Conservation (phyloP, 1,139 yeast genomes). For the Komagataea norvegica region DNA sequence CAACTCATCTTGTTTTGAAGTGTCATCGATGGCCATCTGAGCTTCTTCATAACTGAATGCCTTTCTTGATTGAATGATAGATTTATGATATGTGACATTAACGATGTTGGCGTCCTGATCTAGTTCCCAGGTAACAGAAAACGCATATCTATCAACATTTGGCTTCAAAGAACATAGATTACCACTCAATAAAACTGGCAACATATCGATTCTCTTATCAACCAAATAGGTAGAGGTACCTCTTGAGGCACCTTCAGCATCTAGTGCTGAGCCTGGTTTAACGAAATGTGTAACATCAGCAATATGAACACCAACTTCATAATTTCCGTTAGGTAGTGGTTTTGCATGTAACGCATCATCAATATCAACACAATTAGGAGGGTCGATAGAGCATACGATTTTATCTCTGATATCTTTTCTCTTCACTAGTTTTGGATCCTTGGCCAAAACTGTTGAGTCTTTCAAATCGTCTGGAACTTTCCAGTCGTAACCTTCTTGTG, state of each 20-base stretch:
- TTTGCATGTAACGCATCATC: conserved; percentile 97
- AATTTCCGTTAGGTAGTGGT: conserved; percentile 82
- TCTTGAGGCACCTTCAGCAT: conserved; percentile 93
- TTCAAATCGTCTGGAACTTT: conserved; percentile 62
- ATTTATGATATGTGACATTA: conserved; percentile 76
- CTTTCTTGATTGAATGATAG: conserved; percentile 85
- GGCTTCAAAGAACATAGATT: conserved; percentile 94
- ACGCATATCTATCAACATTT: conserved; percentile 92
- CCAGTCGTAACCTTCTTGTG: conserved; percentile 92
- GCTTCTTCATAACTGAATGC: conserved; percentile 96
- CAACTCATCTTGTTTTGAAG: conserved; percentile 70
- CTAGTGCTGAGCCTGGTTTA: conserved; percentile 86
- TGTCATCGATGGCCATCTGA: conserved; percentile 84
- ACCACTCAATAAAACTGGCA: conserved; percentile 93
- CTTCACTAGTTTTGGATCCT: conserved; percentile 54
- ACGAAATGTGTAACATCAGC: conserved; percentile 99
- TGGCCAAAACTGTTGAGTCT: conserved; percentile 40
- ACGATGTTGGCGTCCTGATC: conserved; percentile 83
- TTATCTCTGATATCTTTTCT: conserved; percentile 85
- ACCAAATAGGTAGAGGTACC: conserved; percentile 97
- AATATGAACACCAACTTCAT: conserved; percentile 97
- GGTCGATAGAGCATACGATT: conserved; percentile 93
- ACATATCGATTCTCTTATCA: conserved; percentile 99
- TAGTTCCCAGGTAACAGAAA: conserved; percentile 93
- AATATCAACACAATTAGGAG: conserved; percentile 97